phyloP scores from a whole-genome alignment of 371 early-diverging fungal species.

The Mucor saturninus region DNA sequence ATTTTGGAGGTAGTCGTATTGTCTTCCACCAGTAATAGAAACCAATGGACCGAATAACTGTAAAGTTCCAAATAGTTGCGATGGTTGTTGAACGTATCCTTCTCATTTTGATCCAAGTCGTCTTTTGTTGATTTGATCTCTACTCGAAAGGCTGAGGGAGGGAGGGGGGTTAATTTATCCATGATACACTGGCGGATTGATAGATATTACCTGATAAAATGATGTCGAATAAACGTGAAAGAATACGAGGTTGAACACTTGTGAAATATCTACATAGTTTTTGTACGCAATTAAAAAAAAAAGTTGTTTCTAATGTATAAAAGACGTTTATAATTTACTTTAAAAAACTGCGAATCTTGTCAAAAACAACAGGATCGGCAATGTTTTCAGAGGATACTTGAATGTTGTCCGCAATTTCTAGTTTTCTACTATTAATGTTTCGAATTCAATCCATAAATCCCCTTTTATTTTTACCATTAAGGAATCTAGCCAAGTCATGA shows the following conservation, averaged over 20 bases:
- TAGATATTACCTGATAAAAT: conserved; percentile 60
- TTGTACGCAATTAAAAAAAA: not conserved
- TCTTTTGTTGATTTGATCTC: conserved; percentile 62
- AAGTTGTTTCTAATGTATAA: not conserved
- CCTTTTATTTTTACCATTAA: conserved; percentile 45
- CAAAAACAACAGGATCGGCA: conserved; percentile 57
- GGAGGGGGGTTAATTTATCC: not conserved
- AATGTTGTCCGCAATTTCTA: conserved; percentile 67
- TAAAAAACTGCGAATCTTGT: conserved; percentile 71
- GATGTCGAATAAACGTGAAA: conserved; percentile 59
- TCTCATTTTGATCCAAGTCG: conserved; percentile 67
- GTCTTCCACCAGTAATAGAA: conserved; percentile 67
- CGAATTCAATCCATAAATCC: not conserved
- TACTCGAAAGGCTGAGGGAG: conserved; percentile 59
- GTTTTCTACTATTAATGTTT: not conserved
- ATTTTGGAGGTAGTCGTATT: conserved; percentile 42
- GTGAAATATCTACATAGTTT: conserved; percentile 34
- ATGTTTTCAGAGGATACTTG: conserved; percentile 66
- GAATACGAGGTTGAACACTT: conserved; percentile 37
- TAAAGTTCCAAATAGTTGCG: conserved; percentile 73
- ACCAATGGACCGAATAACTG: conserved; percentile 78
- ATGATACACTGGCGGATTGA: not conserved
- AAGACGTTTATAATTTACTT: conserved; percentile 48
- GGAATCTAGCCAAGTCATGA: conserved; percentile 53
- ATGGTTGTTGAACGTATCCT: conserved; percentile 70